Evolutionary conservation across 495 filamentous ascomycete species (phyloP).

Genomic region (Haplographium delicatum): DNA sequence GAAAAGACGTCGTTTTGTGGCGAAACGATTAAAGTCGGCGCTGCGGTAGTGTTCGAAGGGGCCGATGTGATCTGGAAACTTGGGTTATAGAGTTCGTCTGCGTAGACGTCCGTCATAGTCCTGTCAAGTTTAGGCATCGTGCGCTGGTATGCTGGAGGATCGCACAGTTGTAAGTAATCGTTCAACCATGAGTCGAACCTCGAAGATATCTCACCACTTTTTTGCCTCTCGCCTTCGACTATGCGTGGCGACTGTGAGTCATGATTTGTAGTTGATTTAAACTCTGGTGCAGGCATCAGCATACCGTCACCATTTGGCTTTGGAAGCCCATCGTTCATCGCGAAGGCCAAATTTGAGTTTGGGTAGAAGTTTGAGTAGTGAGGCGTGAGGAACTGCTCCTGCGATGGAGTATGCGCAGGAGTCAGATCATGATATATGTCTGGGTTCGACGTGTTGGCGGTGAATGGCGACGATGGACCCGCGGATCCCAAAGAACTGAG

Average conservation of each 20-base stretch:
- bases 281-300: conserved; percentile 26
- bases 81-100: conserved; percentile 81
- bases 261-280: conserved; percentile 33
- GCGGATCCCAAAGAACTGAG: conserved; percentile 51
- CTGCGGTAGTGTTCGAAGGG: conserved; percentile 38
- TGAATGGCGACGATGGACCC: conserved; percentile 49
- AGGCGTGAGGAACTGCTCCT: conserved; percentile 24
- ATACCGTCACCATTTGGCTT: conserved; percentile 18
- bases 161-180: conserved; percentile 51
- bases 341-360: conserved; percentile 8
- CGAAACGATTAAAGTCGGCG: conserved; percentile 33
- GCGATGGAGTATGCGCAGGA: conserved; percentile 25
- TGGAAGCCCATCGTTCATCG: conserved; percentile 21
- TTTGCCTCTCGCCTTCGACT: conserved; percentile 36
- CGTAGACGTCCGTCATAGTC: conserved; percentile 78
- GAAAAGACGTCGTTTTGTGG: conserved; percentile 62
- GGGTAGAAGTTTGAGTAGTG: conserved; percentile 20
- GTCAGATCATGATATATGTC: conserved; percentile 33
- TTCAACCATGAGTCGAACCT: conserved; percentile 48
- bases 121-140: conserved; percentile 74
- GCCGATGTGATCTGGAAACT: conserved; percentile 50
- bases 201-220: conserved; percentile 33
- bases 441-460: conserved; percentile 46
- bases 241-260: conserved; percentile 56
- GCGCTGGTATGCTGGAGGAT: conserved; percentile 44